Evolutionary conservation across 495 filamentous ascomycete genomes (phyloP).

Genomic region (Immersiella caudata): DNA sequence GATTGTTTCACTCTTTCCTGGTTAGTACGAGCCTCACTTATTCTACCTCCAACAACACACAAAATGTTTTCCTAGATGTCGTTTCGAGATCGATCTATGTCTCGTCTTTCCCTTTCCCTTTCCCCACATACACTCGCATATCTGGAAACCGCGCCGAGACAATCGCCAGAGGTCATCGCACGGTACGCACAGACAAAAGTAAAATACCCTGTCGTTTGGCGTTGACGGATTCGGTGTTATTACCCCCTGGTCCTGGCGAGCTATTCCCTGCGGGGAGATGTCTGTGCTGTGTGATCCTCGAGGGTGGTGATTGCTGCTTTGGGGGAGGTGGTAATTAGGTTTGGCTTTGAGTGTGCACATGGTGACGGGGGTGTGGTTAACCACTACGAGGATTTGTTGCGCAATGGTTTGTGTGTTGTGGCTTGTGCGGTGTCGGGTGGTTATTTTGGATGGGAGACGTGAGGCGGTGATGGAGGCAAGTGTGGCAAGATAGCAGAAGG

Average conservation of each 20-base stretch:
- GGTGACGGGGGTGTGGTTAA: background rate
- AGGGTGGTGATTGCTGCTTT: background rate
- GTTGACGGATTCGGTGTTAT: background rate
- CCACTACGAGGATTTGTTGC: background rate
- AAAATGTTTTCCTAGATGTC: background rate
- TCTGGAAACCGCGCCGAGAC: slow-evolving; percentile 9
- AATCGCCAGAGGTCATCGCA: background rate
- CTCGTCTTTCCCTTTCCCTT: background rate
- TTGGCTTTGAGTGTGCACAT: too few species aligned
- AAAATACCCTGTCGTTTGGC: background rate
- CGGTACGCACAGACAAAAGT: background rate
- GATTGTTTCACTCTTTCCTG: background rate
- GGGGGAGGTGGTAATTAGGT: background rate
- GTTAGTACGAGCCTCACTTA: too few species aligned
- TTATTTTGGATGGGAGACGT: background rate
- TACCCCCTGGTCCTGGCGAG: background rate
- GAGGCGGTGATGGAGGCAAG: background rate
- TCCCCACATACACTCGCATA: background rate
- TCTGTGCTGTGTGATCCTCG: background rate
- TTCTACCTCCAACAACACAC: background rate
- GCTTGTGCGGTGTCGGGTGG: background rate
- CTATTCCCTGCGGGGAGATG: background rate
- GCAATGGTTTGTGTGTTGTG: background rate
- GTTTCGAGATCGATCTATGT: background rate
- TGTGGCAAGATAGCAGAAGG: background rate